Evolutionary conservation across 768 basidiomycete genomes (phyloP).

Genomic region (Leucosporidium yakuticum): DNA sequence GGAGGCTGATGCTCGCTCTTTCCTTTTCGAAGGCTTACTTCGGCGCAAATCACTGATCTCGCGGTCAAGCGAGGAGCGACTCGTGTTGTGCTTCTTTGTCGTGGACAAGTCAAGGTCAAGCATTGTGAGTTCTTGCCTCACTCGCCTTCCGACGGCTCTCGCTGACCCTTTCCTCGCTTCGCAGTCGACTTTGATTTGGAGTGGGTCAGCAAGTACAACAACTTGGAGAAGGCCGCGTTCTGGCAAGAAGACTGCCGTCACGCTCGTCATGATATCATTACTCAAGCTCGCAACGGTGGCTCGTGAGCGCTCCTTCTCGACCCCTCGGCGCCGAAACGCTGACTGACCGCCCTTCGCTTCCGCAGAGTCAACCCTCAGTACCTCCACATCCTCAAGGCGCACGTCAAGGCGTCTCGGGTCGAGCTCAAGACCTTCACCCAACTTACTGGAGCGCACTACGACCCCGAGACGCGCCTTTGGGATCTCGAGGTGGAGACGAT

Average conservation of each 20-base stretch:
- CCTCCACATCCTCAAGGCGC: conserved; percentile 18
- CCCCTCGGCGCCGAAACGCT: background rate
- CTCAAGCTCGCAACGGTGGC: conserved; percentile 32
- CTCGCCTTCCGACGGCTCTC: too few relatives aligned
- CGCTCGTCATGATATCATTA: conserved; percentile 23
- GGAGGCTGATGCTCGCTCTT: background rate
- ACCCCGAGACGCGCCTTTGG: conserved; percentile 9
- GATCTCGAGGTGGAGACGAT: conserved; percentile 4
- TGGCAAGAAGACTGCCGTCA: conserved; percentile 24
- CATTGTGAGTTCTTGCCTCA: background rate
- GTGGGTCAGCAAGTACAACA: conserved; percentile 34
- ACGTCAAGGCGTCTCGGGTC: conserved; percentile 17
- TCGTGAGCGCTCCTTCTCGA: background rate
- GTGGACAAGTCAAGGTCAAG: conserved; percentile 30
- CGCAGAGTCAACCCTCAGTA: conserved; percentile 31
- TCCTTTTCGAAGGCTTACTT: conserved; percentile 30
- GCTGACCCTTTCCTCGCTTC: too few relatives aligned
- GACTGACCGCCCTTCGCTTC: too few relatives aligned
- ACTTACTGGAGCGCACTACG: background rate
- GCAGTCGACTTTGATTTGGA: conserved; percentile 28
- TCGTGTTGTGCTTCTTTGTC: conserved; percentile 30
- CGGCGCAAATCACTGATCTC: conserved; percentile 38
- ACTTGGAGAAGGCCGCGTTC: conserved; percentile 29
- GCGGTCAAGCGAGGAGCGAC: conserved; percentile 29
- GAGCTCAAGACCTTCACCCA: conserved; percentile 9